phyloP scores from a whole-genome alignment of 2,329 filamentous ascomycete species.

The Cytospora chrysosperma region DNA sequence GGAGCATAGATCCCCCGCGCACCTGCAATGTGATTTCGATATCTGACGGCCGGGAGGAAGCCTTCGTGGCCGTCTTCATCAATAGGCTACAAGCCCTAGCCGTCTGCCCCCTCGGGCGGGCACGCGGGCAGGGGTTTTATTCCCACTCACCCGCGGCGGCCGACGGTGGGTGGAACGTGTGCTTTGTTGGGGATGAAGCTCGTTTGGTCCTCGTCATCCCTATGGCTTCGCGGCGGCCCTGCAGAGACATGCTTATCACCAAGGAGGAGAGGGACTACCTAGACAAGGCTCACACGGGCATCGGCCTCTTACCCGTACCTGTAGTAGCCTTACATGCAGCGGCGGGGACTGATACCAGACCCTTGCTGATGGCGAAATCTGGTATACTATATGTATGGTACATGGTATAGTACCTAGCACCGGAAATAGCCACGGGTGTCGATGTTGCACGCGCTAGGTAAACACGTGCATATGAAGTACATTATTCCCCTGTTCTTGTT shows the following conservation, averaged over 20 bases:
- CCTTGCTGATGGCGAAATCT: background rate
- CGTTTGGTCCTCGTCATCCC: background rate
- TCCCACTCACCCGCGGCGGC: no score
- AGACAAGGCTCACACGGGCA: background rate
- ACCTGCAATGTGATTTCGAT: conserved; percentile 6
- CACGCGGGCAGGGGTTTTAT: background rate
- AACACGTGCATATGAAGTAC: background rate
- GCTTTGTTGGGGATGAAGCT: background rate
- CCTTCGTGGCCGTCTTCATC: background rate
- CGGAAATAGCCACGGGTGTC: background rate
- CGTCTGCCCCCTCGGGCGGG: background rate
- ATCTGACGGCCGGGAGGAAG: background rate
- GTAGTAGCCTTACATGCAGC: conserved; percentile 8
- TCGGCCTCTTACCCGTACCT: background rate
- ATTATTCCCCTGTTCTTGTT: background rate
- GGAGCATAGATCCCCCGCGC: conserved; percentile 2
- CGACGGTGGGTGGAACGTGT: background rate
- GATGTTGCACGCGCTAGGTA: background rate
- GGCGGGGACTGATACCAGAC: background rate
- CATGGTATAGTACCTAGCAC: background rate
- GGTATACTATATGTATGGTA: no score
- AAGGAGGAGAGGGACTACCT: background rate
- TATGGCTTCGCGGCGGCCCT: background rate
- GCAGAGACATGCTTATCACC: background rate
- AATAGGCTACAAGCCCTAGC: background rate